These are phyloP conservation scores for Clonostachys chloroleuca DNA, from an alignment of 2,329 filamentous ascomycete species.

Conservation along the genomic window DNA sequence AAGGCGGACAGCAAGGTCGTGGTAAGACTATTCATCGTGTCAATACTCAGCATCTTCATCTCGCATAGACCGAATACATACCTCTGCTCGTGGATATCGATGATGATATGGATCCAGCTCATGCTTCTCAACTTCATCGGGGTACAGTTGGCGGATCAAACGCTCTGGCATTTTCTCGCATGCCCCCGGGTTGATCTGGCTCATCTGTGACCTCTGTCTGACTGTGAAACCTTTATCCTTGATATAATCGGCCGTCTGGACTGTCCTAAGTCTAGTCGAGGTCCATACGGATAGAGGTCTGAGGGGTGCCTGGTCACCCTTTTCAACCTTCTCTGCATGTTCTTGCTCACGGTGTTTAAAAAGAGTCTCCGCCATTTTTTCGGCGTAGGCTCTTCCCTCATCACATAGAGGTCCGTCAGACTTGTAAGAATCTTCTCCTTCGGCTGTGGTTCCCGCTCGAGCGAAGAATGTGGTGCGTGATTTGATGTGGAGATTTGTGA, in stretches of 20 bases:
- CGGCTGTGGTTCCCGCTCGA: conserved; percentile 78
- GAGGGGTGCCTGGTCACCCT: conserved; percentile 65
- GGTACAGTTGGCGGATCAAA: conserved; percentile 75
- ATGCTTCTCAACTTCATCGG: conserved; percentile 89
- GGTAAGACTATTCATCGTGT: conserved; percentile 69
- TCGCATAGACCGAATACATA: conserved; percentile 28
- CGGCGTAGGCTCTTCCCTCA: conserved; percentile 75
- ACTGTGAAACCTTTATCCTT: conserved; percentile 78
- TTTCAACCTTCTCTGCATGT: conserved; percentile 61
- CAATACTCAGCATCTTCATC: neutral
- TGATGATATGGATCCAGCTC: conserved; percentile 95
- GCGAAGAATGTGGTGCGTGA: conserved; percentile 90
- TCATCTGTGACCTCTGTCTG: conserved; percentile 91
- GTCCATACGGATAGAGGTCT: conserved; percentile 92
- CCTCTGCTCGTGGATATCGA: conserved; percentile 90
- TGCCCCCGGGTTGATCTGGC: conserved; percentile 92
- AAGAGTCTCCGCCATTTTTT: conserved; percentile 81
- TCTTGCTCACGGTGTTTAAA: conserved; percentile 81
- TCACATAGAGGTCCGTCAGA: conserved; percentile 80
- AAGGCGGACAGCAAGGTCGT: conserved; percentile 94
- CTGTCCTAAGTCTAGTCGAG: conserved; percentile 82
- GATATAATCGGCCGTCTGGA: conserved; percentile 85
- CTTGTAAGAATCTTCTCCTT: conserved; percentile 92
- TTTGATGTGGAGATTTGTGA: conserved; percentile 97
- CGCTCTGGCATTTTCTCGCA: conserved; percentile 90